A percentile compares a stretch with the other conserved stretches of the same genome.
Evolutionary conservation across 2,329 filamentous ascomycete species (phyloP).

Genomic region (Neophaeococcomyces mojaviensis): DNA sequence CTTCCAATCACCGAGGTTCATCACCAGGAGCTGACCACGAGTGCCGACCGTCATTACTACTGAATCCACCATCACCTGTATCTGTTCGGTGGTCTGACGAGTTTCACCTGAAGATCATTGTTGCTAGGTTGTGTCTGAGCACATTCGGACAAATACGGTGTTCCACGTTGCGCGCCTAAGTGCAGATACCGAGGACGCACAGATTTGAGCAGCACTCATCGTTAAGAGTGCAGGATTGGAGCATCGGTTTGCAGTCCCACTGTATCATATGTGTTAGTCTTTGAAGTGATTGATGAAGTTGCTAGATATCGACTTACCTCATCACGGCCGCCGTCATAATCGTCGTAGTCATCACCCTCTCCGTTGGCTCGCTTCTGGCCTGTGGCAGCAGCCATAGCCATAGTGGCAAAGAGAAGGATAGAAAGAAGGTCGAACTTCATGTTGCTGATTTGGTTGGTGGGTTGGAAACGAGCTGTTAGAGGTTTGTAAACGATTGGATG

Average conservation of each 20-base stretch:
- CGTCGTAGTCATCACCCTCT: no score
- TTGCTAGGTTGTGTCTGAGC: no score
- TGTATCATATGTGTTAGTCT: no score
- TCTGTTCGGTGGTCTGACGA: no score
- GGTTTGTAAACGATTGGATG: not conserved
- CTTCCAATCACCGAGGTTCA: not conserved
- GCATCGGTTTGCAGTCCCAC: not conserved
- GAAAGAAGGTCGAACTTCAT: slow-evolving; percentile 2
- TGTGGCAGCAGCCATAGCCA: not conserved
- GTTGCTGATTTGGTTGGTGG: slow-evolving; percentile 2
- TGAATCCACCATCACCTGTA: not conserved
- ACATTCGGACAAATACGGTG: no score
- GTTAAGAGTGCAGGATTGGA: not conserved
- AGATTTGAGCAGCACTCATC: slow-evolving; percentile 3
- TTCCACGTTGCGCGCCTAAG: no score
- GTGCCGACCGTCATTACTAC: slow-evolving; percentile 4
- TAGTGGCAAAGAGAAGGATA: not conserved
- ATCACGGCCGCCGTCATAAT: no score
- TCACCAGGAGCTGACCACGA: not conserved
- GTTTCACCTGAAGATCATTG: no score
- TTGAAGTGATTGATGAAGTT: no score
- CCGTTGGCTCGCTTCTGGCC: no score
- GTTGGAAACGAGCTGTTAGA: not conserved
- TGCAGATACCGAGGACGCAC: slow-evolving; percentile 1
- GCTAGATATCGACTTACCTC: no score